Evolutionary conservation across 73 alveolate genomes (phyloP), one percentile per base, ranked within the genome.

Genomic region (Paramecium caudatum): DNA sequence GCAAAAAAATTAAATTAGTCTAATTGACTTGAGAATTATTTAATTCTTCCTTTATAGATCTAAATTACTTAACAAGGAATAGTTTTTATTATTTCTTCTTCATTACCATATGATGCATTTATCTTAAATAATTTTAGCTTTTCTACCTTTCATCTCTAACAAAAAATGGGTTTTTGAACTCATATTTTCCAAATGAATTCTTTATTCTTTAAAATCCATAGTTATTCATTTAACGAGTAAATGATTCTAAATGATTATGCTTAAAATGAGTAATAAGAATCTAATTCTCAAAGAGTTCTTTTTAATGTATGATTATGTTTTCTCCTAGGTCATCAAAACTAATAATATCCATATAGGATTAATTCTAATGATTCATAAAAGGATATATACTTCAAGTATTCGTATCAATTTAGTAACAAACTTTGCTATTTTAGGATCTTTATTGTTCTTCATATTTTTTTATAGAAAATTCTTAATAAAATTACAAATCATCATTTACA

Each of bases 1-100:
- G 80, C 80, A 43, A 55, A 55, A 55, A 55, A 55, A 55, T 55
- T 55, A 55, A 55, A 55, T 55, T 55, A 55, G 80, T 55, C 80
- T 55, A 55, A 55, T 55, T 55, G 46, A 27, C 30, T 19, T 23
- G 80, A 55, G 80, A 55, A 55, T 55, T 55, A 55, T 55, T 55
- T 10, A 55, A 21, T 43, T 55, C 80, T 55, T 37, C 23, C 30
- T 55, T 55, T 55, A 55, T 37, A 9, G 80, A 37, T 55, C 23
- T 10, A 23, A 55, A 55, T 55, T 55, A 9, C 30, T 37, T 27
- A 27, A 55, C 30, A 27, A 55, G 23, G 23, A 27, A 25, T 55
- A 55, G 23, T 55, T 55, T 55, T 55, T 55, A 37, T 55, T 55
- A 43, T 27, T 55, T 55, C 80, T 55, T 55, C 30, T 55, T 55